Evolutionary conservation across 2,329 filamentous ascomycete species (phyloP), one percentile per base, ranked within the genome.

Genomic region (Diaporthe australafricana): DNA sequence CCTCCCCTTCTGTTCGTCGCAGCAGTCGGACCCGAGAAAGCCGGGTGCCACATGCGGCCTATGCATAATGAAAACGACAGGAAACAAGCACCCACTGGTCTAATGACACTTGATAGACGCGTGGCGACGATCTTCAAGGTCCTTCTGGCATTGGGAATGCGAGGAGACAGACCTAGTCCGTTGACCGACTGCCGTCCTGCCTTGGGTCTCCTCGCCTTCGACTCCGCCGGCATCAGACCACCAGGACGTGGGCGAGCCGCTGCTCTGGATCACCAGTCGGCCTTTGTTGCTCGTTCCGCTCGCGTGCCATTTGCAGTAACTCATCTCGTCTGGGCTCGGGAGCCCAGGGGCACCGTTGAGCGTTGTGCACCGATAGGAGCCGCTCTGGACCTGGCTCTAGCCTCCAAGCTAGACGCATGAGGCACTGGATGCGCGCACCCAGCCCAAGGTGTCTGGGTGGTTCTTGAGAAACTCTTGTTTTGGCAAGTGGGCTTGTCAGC

Each of bases 391-490:
- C 60, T 30, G 22, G 14, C 60, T 25, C 42, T 38, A 38, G 60
- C 45, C 32, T 50, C 20, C 30, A 25, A 35, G 42, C 42, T 48
- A 63, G 42, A 63, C 57, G 42, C 60, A 65, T 65, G 45, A 65
- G 42, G 27, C 42, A 65, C 42, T 65, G 60, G 60, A 38, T 35
- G 60, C 60, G 42, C 60, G n/a, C 30, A 50, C 25, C 60, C 60
- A 65, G 42, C 60, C 60, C 60, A 65, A n/a, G 42, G 42, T 35
- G 60, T 50, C 60, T 35, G 45, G 42, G 27, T 50, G 20, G n/a
- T 48, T 65, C 60, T 65, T 25, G 60, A 65, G 40, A 65, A 56
- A 50, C 32, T 65, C 60, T 65, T 65, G 60, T 65, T 65, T 65
- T 20, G 60, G 60, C 45, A 65, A 65, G 60, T 50, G 60, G 60